phyloP scores from a whole-genome alignment of 345 rosid genomes.

The Anastatica hierochuntica region DNA sequence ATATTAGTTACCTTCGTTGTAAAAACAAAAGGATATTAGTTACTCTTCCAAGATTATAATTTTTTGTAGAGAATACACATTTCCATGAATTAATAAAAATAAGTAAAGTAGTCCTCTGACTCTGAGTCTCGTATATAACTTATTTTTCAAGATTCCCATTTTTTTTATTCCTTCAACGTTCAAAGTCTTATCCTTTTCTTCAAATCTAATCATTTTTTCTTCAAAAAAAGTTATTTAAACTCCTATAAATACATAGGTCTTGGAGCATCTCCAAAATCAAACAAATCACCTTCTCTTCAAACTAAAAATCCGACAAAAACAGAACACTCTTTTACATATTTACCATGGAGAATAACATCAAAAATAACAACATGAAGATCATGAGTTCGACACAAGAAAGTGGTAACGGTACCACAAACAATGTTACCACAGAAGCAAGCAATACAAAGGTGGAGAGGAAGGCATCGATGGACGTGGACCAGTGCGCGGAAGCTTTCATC shows the following conservation, averaged over 20 bases:
- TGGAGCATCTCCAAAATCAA: not conserved
- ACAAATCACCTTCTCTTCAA: too few species aligned
- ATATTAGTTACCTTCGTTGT: too few species aligned
- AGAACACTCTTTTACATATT: not conserved
- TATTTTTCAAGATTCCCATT: slow-evolving; percentile 15
- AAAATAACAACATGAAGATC: slow-evolving; percentile 12
- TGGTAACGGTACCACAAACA: slow-evolving; percentile 11
- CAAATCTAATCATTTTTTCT: not conserved
- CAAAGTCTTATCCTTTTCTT: slow-evolving; percentile 12
- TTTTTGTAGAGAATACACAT: too few species aligned
- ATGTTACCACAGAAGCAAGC: not conserved
- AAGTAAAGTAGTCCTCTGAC: too few species aligned
- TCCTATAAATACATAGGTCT: slow-evolving; percentile 12
- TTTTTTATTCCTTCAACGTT: slow-evolving; percentile 20
- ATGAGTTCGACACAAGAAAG: not conserved
- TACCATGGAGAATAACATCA: slow-evolving; percentile 22
- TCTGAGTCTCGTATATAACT: slow-evolving; percentile 12
- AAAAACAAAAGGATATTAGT: too few species aligned
- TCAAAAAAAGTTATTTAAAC: not conserved
- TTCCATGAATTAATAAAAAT: too few species aligned
- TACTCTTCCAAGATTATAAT: too few species aligned
- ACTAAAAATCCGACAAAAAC: not conserved
- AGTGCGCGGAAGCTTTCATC: slow-evolving; percentile 77
- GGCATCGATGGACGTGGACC: slow-evolving; percentile 53
- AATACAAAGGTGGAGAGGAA: slow-evolving; percentile 36